These are phyloP conservation scores for Podospora pseudocomata DNA, from an alignment of 495 filamentous ascomycete species.

Conservation along the genomic window DNA sequence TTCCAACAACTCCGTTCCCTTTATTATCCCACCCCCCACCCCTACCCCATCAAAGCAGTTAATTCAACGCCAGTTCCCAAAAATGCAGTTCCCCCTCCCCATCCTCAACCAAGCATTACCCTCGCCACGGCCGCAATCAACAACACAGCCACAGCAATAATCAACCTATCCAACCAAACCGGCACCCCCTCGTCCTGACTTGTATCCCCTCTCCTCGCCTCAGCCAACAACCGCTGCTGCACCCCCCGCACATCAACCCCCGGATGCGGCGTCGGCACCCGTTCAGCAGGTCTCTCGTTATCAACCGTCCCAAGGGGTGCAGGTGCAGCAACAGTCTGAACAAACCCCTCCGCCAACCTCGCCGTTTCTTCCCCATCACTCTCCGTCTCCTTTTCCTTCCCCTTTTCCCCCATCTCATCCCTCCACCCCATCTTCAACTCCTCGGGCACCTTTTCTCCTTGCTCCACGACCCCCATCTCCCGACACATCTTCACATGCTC, in stretches of 20 bases:
- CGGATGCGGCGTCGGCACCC: background rate
- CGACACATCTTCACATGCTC: slow-evolving; percentile 58
- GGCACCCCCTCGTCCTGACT: slow-evolving; percentile 27
- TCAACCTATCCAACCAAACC: slow-evolving; percentile 59
- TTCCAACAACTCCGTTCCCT: background rate
- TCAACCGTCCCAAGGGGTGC: too few species aligned
- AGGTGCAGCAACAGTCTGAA: slow-evolving; percentile 34
- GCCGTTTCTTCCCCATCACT: slow-evolving; percentile 38
- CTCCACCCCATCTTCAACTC: slow-evolving; percentile 57
- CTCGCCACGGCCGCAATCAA: slow-evolving; percentile 53
- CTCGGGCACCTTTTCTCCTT: slow-evolving; percentile 51
- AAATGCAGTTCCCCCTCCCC: background rate
- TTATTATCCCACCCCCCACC: background rate
- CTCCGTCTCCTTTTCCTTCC: slow-evolving; percentile 15
- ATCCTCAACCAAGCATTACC: slow-evolving; percentile 30
- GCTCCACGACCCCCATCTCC: slow-evolving; percentile 55
- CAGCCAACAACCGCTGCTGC: background rate
- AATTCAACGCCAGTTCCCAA: background rate
- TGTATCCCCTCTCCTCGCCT: background rate
- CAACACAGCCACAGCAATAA: slow-evolving; percentile 49
- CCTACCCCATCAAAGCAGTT: background rate
- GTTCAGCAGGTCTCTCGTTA: background rate
- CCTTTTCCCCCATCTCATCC: slow-evolving; percentile 41
- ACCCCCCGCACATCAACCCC: too few species aligned
- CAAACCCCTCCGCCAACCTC: slow-evolving; percentile 48